These are phyloP conservation scores for Allomyces javanicus DNA, from an alignment of 192 early-diverging fungal genomes.

Conservation along the genomic window DNA sequence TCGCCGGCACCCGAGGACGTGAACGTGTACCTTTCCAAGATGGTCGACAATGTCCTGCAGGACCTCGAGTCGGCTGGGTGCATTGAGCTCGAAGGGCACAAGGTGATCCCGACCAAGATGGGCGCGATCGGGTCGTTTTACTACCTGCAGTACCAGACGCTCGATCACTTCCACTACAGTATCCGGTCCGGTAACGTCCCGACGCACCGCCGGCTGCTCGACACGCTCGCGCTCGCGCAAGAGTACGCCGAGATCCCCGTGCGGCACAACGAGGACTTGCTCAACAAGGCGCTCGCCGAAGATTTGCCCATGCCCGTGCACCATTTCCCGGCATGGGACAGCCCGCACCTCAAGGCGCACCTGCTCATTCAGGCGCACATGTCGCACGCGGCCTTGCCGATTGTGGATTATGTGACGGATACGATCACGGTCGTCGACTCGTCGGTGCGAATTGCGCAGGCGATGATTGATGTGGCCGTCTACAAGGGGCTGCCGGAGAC, in stretches of 20 bases:
- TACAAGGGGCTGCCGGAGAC: slow-evolving; percentile 44
- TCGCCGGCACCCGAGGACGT: slow-evolving; percentile 47
- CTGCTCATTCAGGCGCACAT: slow-evolving; percentile 78
- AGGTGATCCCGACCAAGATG: slow-evolving; percentile 47
- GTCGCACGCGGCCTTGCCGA: slow-evolving; percentile 55
- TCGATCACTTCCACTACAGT: slow-evolving; percentile 40
- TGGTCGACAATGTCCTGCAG: slow-evolving; percentile 49
- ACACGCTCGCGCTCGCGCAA: slow-evolving; percentile 54
- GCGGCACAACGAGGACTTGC: slow-evolving; percentile 81
- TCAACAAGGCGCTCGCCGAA: slow-evolving; percentile 65
- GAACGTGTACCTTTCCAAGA: slow-evolving; percentile 52
- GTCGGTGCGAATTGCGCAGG: slow-evolving; percentile 74
- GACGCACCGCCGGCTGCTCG: slow-evolving; percentile 40
- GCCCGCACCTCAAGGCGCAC: slow-evolving; percentile 78
- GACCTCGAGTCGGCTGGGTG: slow-evolving; percentile 53
- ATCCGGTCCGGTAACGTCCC: slow-evolving; percentile 26
- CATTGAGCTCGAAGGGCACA: slow-evolving; percentile 41
- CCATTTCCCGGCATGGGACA: slow-evolving; percentile 42
- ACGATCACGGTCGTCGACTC: slow-evolving; percentile 77
- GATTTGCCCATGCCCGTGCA: slow-evolving; percentile 44
- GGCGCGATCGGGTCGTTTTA: slow-evolving; percentile 81
- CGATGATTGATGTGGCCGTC: slow-evolving; percentile 77
- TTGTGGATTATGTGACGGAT: slow-evolving; percentile 81
- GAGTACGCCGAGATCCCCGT: slow-evolving; percentile 88
- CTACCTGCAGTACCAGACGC: slow-evolving; percentile 69